phyloP scores from a whole-genome alignment of 2,329 filamentous ascomycete species.

The Fusarium subtropicale region DNA sequence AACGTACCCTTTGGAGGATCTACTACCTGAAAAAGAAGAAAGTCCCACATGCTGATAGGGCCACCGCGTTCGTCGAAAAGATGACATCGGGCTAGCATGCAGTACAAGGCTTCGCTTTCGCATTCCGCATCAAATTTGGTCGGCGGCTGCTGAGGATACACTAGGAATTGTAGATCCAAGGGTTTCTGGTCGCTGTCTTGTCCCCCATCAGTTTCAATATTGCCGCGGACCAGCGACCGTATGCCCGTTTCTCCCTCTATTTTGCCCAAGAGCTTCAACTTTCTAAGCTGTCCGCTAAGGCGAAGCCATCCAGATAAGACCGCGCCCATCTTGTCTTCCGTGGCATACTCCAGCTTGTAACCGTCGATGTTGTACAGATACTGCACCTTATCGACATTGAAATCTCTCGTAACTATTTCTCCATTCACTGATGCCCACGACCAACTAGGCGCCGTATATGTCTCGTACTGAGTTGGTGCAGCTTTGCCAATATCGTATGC shows the following conservation, averaged over 20 bases:
- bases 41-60: background rate
- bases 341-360: background rate
- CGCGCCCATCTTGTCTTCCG: background rate
- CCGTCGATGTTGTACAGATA: background rate
- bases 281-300: background rate
- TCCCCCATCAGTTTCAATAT: background rate
- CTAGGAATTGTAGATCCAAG: too few species aligned
- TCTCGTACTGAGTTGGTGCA: background rate
- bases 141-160: background rate
- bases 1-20: background rate
- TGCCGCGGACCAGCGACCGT: background rate
- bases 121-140: background rate
- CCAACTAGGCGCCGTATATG: background rate
- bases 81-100: background rate
- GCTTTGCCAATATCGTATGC: too few species aligned
- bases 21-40: background rate
- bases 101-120: background rate
- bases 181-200: too few species aligned
- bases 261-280: background rate
- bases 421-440: background rate
- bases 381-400: background rate
- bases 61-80: background rate
- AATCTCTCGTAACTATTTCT: background rate
- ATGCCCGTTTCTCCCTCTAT: background rate
- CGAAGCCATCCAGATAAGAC: background rate